Conservation (phyloP, 176 grass and related monocot genomes). For the Saccharum officinarum region DNA sequence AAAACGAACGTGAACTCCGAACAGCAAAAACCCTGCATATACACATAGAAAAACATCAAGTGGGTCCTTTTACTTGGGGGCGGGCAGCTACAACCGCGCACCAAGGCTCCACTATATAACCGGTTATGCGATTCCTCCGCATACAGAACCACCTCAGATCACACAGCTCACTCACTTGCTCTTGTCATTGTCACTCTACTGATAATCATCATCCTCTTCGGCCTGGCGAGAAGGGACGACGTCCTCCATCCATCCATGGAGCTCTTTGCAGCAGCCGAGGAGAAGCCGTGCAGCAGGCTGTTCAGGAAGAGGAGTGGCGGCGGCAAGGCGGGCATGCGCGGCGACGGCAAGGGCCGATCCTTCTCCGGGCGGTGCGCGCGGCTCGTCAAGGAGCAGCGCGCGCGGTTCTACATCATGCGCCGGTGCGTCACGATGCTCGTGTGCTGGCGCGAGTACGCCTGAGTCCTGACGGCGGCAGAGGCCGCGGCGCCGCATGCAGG, state of each 20-base stretch:
- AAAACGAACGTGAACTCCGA: slow-evolving; percentile 11
- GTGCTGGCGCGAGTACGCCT: slow-evolving; percentile 86
- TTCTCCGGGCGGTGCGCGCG: slow-evolving; percentile 78
- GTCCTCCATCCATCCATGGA: slow-evolving; percentile 33
- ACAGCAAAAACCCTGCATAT: slow-evolving; percentile 43
- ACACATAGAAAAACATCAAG: slow-evolving; percentile 22
- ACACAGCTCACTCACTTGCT: not conserved
- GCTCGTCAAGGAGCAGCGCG: slow-evolving; percentile 85
- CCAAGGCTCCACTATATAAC: slow-evolving; percentile 44
- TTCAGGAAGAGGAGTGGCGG: slow-evolving; percentile 54
- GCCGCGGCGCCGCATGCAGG: not conserved
- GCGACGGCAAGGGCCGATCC: slow-evolving; percentile 36
- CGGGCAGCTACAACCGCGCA: not conserved
- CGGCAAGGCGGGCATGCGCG: slow-evolving; percentile 24
- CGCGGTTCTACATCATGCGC: slow-evolving; percentile 93
- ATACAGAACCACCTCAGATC: not conserved
- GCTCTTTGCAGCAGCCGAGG: slow-evolving; percentile 53
- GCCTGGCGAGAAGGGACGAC: not conserved
- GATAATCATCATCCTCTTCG: not conserved
- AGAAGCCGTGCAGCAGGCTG: slow-evolving; percentile 68
- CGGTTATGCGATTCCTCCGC: not conserved
- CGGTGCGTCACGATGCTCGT: slow-evolving; percentile 91
- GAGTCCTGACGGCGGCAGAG: not conserved
- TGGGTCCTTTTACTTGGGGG: slow-evolving; percentile 30
- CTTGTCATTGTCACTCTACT: not conserved